Evolutionary conservation across 1,284 basidiomycete genomes (phyloP).

Genomic region (Ustilago tritici): DNA sequence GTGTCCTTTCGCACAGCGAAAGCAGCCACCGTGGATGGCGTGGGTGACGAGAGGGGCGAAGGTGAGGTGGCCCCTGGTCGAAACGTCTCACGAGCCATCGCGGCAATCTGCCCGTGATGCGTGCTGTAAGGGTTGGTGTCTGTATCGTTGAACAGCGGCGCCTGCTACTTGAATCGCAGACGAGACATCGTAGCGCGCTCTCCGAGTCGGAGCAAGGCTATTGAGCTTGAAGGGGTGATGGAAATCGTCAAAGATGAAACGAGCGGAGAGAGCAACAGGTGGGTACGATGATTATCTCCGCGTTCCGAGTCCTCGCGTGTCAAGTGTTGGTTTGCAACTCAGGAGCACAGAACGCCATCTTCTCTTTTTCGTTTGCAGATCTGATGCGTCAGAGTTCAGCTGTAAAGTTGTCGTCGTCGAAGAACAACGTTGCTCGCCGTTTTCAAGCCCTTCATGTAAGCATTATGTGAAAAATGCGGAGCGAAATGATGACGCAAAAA

Average conservation of each 20-base stretch:
- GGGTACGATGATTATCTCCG: neutral
- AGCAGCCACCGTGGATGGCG: slow-evolving; percentile 26
- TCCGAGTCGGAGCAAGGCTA: neutral
- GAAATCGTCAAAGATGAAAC: neutral
- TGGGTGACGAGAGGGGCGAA: slow-evolving; percentile 34
- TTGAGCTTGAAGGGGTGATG: neutral
- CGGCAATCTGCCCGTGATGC: neutral
- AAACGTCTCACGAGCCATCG: slow-evolving; percentile 27
- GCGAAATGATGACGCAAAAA: neutral
- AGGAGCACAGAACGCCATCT: neutral
- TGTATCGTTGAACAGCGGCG: neutral
- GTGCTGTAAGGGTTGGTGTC: neutral
- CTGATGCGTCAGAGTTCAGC: neutral
- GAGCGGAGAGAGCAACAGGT: neutral
- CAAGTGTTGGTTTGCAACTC: slow-evolving; percentile 3
- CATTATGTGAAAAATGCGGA: neutral
- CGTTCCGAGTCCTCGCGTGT: slow-evolving; percentile 1
- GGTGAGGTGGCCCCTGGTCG: slow-evolving; percentile 34
- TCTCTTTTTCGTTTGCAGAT: neutral
- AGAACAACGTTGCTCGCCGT: no score
- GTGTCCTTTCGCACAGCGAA: slow-evolving; percentile 26
- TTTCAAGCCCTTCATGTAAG: no score
- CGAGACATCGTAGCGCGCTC: neutral
- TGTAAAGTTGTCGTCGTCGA: neutral
- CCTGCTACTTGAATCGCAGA: neutral